Conservation (phyloP, 495 filamentous ascomycete species). For the Rhizodiscina lignyota region DNA sequence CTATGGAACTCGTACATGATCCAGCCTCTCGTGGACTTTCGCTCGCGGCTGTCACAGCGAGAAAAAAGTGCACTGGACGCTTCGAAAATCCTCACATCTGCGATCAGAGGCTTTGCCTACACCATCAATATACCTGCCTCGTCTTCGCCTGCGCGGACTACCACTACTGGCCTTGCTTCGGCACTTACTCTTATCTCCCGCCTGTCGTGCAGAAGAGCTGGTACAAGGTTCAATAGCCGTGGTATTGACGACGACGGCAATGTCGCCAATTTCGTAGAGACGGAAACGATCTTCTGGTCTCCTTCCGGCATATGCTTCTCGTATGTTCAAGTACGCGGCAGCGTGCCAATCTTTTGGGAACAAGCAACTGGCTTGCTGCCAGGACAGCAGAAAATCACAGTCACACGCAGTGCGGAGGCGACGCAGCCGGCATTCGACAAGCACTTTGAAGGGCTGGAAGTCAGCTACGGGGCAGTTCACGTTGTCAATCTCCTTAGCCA, state of each 20-base stretch:
- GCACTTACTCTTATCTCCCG: conserved; percentile 79
- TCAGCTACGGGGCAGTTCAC: conserved; percentile 77
- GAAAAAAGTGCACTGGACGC: conserved; percentile 64
- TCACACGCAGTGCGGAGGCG: conserved; percentile 78
- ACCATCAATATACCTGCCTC: conserved; percentile 69
- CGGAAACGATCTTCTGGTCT: conserved; percentile 56
- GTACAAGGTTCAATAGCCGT: conserved; percentile 87
- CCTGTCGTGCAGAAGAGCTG: conserved; percentile 78
- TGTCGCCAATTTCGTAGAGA: conserved; percentile 82
- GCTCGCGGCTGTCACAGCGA: conserved; percentile 52
- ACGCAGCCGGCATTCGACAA: conserved; percentile 91
- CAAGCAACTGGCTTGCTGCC: conserved; percentile 76
- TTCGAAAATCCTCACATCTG: conserved; percentile 79
- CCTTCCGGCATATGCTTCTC: conserved; percentile 68
- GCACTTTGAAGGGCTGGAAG: conserved; percentile 69
- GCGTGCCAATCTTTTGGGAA: conserved; percentile 95
- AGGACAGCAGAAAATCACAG: conserved; percentile 83
- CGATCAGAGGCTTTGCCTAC: conserved; percentile 80
- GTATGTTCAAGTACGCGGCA: conserved; percentile 82
- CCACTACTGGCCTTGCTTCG: conserved; percentile 54
- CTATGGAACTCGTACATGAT: conserved; percentile 99
- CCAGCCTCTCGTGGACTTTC: conserved; percentile 72
- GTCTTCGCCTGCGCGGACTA: conserved; percentile 28
- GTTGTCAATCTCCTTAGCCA: conserved; percentile 84
- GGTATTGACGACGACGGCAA: conserved; percentile 96